Base-by-base conservation (phyloP, 148 eudicot species). In the Arctostaphylos glauca region DNA sequence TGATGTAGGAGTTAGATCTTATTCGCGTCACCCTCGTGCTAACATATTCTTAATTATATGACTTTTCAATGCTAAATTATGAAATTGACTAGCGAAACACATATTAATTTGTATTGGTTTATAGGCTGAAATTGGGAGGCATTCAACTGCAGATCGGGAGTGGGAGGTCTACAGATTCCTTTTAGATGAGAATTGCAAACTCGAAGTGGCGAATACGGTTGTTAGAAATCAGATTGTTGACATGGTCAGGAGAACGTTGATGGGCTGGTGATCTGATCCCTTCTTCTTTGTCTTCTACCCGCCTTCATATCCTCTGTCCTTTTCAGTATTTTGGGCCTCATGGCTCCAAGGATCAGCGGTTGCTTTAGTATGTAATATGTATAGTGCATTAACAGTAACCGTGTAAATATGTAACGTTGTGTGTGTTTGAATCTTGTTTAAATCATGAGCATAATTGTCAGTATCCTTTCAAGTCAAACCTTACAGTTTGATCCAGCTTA, bases 111-210 rank as follows among this genome's bases (percentile, higher is more conserved):
- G 43, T 2, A 31, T 19, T 48, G 72, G 53, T 82, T 9, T 86
- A 71, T 86, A 95, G 98, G 98, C 95, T 56, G 95, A 95, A 83
- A 94, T 95, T 62, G 94, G 93, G 70, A 90, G 98, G 78, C 89
- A 89, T 77, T 88, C 93, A 74, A 93, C 91, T 48, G 78, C 90
- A 76, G 90, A 90, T 60, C 91, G 95, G 7, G 92, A 90, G 80
- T 94, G 98, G 98, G 98, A 95, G 81, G 93, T 95, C 47, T 95
- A 94, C 83, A 89, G 94, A 80, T 90, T 95, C 82, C 91, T 90
- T 49, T 86, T 95, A 75, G 94, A 92, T 47, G 98, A 95, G 71
- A 90, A 86, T 56, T 87, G 86, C 38, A 88, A 84, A 55, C 91
- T 86, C 62, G 90, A 92, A 12, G 77, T 90, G 68, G 72, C 91